phyloP scores from a whole-genome alignment of 1,284 basidiomycete genomes.

The Crocinoboletus sp. region DNA sequence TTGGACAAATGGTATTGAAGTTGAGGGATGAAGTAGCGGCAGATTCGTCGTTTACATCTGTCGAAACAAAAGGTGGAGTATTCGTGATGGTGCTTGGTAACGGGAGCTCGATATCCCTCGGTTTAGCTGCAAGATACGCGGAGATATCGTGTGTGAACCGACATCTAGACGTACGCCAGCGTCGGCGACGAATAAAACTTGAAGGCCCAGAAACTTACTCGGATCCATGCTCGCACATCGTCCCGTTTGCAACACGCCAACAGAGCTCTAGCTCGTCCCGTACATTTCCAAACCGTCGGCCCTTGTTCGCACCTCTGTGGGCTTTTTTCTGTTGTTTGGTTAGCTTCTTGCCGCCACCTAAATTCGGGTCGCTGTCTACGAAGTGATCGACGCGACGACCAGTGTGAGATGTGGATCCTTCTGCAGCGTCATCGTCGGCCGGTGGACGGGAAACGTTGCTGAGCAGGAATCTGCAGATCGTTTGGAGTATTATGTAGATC shows the following conservation, averaged over 20 bases:
- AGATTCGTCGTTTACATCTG: not conserved
- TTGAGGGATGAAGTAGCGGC: slow-evolving; percentile 38
- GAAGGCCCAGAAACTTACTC: slow-evolving; percentile 41
- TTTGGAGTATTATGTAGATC: not conserved
- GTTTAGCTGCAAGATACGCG: slow-evolving; percentile 75
- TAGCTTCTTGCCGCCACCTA: slow-evolving; percentile 42
- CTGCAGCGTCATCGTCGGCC: slow-evolving; percentile 75
- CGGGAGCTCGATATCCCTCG: slow-evolving; percentile 65
- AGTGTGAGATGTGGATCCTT: slow-evolving; percentile 49
- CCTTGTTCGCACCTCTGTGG: slow-evolving; percentile 75
- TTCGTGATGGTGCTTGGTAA: slow-evolving; percentile 37
- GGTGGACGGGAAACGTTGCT: slow-evolving; percentile 34
- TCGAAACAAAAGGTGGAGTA: slow-evolving; percentile 45
- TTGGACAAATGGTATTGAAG: slow-evolving; percentile 59
- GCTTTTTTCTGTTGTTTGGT: slow-evolving; percentile 66
- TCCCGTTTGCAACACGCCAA: slow-evolving; percentile 63
- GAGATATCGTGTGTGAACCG: slow-evolving; percentile 77
- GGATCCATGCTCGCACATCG: slow-evolving; percentile 58
- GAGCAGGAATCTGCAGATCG: slow-evolving; percentile 52
- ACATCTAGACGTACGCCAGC: slow-evolving; percentile 47
- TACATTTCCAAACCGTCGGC: slow-evolving; percentile 64
- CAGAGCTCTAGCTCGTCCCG: slow-evolving; percentile 74
- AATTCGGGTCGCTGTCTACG: slow-evolving; percentile 28
- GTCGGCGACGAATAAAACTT: not conserved
- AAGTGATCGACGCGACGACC: slow-evolving; percentile 22